A percentile compares a stretch with the other conserved stretches of the same genome.
Evolutionary conservation across 352 stramenopile genomes (phyloP).

Genomic region (Phytopythium litorale): DNA sequence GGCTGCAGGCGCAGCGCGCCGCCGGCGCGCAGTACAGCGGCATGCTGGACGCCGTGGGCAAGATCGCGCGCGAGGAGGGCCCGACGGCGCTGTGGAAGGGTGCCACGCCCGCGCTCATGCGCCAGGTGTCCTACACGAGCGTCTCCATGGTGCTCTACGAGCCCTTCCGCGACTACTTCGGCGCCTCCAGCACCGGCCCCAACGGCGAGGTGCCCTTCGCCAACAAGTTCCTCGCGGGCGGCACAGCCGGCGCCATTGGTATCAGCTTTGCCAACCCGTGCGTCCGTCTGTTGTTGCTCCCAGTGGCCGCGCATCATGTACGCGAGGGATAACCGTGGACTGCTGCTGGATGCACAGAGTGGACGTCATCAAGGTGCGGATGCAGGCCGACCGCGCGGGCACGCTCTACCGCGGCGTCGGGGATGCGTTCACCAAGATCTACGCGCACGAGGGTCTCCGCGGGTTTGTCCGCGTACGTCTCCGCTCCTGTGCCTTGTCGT

Average conservation of each 20-base stretch:
- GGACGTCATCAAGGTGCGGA: conserved; percentile 88
- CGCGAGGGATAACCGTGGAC: no score
- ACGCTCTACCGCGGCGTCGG: conserved; percentile 65
- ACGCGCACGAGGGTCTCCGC: conserved; percentile 60
- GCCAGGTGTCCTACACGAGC: conserved; percentile 86
- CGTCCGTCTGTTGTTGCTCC: conserved; percentile 14
- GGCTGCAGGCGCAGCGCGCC: conserved; percentile 69
- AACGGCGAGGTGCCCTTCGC: conserved; percentile 59
- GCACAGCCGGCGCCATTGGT: conserved; percentile 70
- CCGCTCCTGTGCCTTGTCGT: not conserved
- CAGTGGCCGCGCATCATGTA: not conserved
- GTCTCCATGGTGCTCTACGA: conserved; percentile 87
- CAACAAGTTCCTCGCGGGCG: conserved; percentile 79
- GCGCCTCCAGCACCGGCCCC: conserved; percentile 28
- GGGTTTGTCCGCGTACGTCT: conserved; percentile 53
- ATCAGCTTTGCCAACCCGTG: conserved; percentile 86
- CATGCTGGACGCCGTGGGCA: conserved; percentile 67
- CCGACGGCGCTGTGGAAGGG: conserved; percentile 69
- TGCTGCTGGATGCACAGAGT: conserved; percentile 29
- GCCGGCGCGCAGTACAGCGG: conserved; percentile 59
- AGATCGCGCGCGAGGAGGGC: conserved; percentile 70
- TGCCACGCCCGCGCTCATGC: conserved; percentile 66
- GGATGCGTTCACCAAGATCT: conserved; percentile 71
- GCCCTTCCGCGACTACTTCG: conserved; percentile 72
- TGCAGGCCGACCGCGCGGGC: conserved; percentile 74